phyloP scores from a whole-genome alignment of 805 yeast genomes.

The Brettanomyces bruxellensis region DNA sequence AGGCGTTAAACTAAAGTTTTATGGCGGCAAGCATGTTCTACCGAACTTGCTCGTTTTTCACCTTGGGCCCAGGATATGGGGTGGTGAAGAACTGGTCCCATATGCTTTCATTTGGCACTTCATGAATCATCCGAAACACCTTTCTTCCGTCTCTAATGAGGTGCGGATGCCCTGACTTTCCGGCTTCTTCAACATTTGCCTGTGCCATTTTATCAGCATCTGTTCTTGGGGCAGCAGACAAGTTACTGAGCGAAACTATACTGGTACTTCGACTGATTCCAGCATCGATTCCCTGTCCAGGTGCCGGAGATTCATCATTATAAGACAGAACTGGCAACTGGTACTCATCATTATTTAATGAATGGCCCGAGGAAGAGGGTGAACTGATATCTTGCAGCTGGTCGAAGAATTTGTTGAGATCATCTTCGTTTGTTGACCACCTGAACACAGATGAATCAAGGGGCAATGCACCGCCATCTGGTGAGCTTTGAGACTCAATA shows the following conservation, averaged over 20 bases:
- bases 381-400: slow-evolving; percentile 31
- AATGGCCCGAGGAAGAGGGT: slow-evolving; percentile 17
- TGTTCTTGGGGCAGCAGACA: neutral
- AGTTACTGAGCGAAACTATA: neutral
- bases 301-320: neutral
- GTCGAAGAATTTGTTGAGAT: slow-evolving; percentile 38
- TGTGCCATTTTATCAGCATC: neutral
- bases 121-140: slow-evolving; percentile 52
- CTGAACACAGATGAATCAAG: slow-evolving; percentile 13
- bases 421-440: slow-evolving; percentile 29
- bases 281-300: neutral
- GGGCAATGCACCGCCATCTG: neutral
- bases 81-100: slow-evolving; percentile 56
- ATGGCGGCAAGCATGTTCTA: too few relatives aligned
- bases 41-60: too few relatives aligned
- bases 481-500: neutral
- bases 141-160: slow-evolving; percentile 38
- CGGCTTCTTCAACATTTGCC: neutral
- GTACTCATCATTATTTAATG: slow-evolving; percentile 9
- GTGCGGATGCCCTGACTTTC: neutral
- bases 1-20: too few relatives aligned
- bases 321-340: slow-evolving; percentile 9
- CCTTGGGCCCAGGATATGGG: too few relatives aligned
- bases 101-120: slow-evolving; percentile 54
- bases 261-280: neutral